Conservation (phyloP, 345 rosid species). For the Ceriops decandra region DNA sequence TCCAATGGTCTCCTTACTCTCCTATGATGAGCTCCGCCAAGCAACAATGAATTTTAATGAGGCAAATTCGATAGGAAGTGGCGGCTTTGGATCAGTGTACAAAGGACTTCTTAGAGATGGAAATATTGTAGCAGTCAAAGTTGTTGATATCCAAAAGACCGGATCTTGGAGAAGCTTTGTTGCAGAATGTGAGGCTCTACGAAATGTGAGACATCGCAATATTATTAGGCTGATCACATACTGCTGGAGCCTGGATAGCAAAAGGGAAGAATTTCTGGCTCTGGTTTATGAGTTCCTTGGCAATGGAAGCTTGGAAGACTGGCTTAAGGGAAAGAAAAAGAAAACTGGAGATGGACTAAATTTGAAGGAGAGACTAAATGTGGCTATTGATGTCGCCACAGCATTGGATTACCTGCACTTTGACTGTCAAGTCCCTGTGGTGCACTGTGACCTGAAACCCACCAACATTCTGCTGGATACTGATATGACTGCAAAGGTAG, state of each 20-base stretch:
- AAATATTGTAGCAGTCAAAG: conserved; percentile 39
- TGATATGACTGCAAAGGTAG: conserved; percentile 51
- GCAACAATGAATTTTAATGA: conserved; percentile 38
- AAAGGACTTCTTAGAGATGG: conserved; percentile 30
- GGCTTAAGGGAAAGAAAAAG: conserved; percentile 39
- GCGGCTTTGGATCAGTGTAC: conserved; percentile 40
- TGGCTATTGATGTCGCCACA: conserved; percentile 42
- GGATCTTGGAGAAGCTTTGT: conserved; percentile 43
- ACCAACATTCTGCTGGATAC: conserved; percentile 37
- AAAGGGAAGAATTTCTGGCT: conserved; percentile 44
- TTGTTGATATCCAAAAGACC: conserved; percentile 29
- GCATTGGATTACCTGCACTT: conserved; percentile 52
- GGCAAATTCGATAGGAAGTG: conserved; percentile 41
- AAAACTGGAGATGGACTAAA: conserved; percentile 32
- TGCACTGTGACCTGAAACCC: conserved; percentile 57
- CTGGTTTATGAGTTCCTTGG: conserved; percentile 45
- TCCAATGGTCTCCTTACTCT: conserved; percentile 38
- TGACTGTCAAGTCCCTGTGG: conserved; percentile 41
- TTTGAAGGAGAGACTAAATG: conserved; percentile 41
- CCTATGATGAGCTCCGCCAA: conserved; percentile 42
- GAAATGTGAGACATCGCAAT: conserved; percentile 47
- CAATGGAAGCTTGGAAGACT: conserved; percentile 47
- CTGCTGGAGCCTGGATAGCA: conserved; percentile 45
- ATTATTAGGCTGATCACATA: conserved; percentile 50
- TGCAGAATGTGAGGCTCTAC: conserved; percentile 49